phyloP scores from a whole-genome alignment of 805 yeast genomes.

The Suhomyces xylopsoci region DNA sequence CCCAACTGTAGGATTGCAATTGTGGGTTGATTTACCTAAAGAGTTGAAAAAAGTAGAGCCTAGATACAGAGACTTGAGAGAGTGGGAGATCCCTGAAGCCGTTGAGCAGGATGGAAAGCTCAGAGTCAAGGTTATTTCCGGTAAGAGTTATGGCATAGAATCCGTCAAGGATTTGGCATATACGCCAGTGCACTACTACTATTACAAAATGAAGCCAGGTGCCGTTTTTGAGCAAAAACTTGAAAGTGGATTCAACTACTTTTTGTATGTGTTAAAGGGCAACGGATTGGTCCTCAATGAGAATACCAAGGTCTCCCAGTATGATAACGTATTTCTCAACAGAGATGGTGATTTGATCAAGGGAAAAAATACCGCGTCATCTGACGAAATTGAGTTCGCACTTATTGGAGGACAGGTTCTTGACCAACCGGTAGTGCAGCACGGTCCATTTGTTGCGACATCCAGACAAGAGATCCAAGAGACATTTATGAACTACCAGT shows the following conservation, averaged over 20 bases:
- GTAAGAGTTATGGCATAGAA: slow-evolving; percentile 69
- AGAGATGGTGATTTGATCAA: slow-evolving; percentile 55
- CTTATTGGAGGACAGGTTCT: slow-evolving; percentile 71
- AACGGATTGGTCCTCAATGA: slow-evolving; percentile 45
- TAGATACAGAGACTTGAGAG: slow-evolving; percentile 72
- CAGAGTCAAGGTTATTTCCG: slow-evolving; percentile 70
- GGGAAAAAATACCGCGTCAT: slow-evolving; percentile 40
- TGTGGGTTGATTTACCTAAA: slow-evolving; percentile 84
- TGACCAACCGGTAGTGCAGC: slow-evolving; percentile 78
- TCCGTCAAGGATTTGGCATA: slow-evolving; percentile 73
- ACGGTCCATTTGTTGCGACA: slow-evolving; percentile 89
- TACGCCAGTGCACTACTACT: slow-evolving; percentile 76
- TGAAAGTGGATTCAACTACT: slow-evolving; percentile 61
- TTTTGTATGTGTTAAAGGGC: slow-evolving; percentile 68
- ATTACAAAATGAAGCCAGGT: slow-evolving; percentile 61
- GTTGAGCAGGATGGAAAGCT: slow-evolving; percentile 61
- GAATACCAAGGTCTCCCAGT: slow-evolving; percentile 38
- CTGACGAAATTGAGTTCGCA: slow-evolving; percentile 54
- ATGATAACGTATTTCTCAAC: slow-evolving; percentile 60
- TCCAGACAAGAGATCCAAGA: slow-evolving; percentile 61
- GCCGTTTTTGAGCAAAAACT: slow-evolving; percentile 60
- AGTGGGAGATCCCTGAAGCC: slow-evolving; percentile 67
- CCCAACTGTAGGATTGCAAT: slow-evolving; percentile 63
- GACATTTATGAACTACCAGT: slow-evolving; percentile 72
- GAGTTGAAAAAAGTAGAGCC: slow-evolving; percentile 62